Evolutionary conservation across 176 grass and related monocot species (phyloP), one percentile per base, ranked within the genome.

Genomic region (Alloteropsis semialata): DNA sequence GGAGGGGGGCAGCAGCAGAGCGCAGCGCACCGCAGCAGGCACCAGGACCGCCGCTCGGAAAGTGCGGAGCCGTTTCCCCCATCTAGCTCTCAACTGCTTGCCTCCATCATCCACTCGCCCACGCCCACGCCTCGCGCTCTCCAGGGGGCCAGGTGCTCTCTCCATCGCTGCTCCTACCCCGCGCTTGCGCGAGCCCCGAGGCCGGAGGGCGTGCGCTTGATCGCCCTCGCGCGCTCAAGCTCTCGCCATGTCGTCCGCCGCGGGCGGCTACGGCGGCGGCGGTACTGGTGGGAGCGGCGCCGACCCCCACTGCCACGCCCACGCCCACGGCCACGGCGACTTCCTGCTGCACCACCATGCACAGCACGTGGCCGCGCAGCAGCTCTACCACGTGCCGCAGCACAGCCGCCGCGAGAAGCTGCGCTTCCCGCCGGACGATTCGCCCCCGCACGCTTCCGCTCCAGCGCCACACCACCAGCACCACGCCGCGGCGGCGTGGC

Each of bases 321-420:
- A 69, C 4, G 59, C 39, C 36, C 33, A 69, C 4, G 59, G 69
- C 27, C 81, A 88, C 24, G 88, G 36, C 5, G 72, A 95, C 57
- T 69, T 88, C 53, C 71, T 88, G 57, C 81, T 90, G n/a, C 96
- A 92, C 37, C 87, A 85, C 49, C 92, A 93, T 80, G 81, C 82
- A 51, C 87, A 85, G 51, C 87, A 90, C 79, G 41, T 74, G 56
- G 65, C 83, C 5, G 49, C 59, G 13, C 87, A 43, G 48, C 90
- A 96, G 86, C 79, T 92, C 17, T 99, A 91, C 87, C 93, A 99
- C 86, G 91, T 99, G 49, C 91, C 97, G 44, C 91, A 96, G 69
- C 97, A 94, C 89, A 96, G 97, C 82, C 89, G 97, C 1, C 87
- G 97, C 49, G 97, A 96, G 97, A 96, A 99, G 88, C 97, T 99